phyloP scores from a whole-genome alignment of 768 basidiomycete genomes.

The Boletales sp. region DNA sequence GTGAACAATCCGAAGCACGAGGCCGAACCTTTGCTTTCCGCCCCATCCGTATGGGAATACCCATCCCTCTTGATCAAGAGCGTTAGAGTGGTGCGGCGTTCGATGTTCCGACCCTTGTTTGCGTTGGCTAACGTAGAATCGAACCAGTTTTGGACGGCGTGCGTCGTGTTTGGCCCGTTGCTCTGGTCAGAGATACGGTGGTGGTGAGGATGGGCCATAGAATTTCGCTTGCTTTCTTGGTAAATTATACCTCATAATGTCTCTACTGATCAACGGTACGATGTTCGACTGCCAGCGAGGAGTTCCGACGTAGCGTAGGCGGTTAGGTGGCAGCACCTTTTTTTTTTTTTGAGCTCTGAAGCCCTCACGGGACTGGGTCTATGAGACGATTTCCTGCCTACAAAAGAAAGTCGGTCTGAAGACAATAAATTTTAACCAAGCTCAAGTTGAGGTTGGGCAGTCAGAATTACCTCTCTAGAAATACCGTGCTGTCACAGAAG shows the following conservation, averaged over 20 bases:
- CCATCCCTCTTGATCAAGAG: constrained; percentile 62
- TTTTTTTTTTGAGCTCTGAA: too few species aligned
- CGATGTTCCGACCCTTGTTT: background rate
- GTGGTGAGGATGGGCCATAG: constrained; percentile 41
- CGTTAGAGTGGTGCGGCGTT: constrained; percentile 65
- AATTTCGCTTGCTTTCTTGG: background rate
- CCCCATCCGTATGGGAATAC: constrained; percentile 57
- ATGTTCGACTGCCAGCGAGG: too few species aligned
- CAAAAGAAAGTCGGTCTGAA: too few species aligned
- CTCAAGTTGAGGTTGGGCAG: too few species aligned
- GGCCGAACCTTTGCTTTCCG: constrained; percentile 38
- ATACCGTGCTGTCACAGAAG: too few species aligned
- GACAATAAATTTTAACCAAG: too few species aligned
- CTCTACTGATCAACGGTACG: too few species aligned
- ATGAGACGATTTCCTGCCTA: too few species aligned
- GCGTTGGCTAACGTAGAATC: background rate
- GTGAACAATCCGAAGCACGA: background rate
- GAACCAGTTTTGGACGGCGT: constrained; percentile 82
- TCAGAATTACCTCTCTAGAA: too few species aligned
- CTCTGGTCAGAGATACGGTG: constrained; percentile 85
- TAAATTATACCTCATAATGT: constrained; percentile 10
- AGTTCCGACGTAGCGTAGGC: too few species aligned
- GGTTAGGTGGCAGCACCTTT: too few species aligned
- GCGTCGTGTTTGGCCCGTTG: constrained; percentile 83
- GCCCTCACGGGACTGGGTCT: too few species aligned